Evolutionary conservation across 2,329 filamentous ascomycete genomes (phyloP).

Genomic region (Aaosphaeria pasadenensis): DNA sequence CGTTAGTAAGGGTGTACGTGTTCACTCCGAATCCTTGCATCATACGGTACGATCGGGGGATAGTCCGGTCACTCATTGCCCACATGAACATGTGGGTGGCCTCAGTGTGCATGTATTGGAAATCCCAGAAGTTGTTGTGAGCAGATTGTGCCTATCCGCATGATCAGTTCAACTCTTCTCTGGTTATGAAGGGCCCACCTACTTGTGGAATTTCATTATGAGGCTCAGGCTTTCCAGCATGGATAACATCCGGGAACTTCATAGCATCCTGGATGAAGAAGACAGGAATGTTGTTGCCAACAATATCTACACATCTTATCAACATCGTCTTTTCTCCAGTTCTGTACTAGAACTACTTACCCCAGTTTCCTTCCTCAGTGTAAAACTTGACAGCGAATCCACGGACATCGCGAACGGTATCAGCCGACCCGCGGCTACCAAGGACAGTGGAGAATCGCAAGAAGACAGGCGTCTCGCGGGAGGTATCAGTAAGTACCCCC

Average conservation of each 20-base stretch:
- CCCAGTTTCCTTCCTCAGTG: constrained; percentile 75
- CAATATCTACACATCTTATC: constrained; percentile 44
- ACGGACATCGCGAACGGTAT: constrained; percentile 79
- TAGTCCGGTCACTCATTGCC: constrained; percentile 71
- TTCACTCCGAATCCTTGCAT: constrained; percentile 87
- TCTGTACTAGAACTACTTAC: too few relatives aligned
- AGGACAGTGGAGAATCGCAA: constrained; percentile 76
- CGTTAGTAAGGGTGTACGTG: constrained; percentile 68
- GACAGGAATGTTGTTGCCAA: constrained; percentile 72
- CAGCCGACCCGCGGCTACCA: constrained; percentile 71
- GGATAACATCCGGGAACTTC: constrained; percentile 68
- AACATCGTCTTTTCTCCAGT: too few relatives aligned
- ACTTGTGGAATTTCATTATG: constrained; percentile 66
- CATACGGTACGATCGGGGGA: constrained; percentile 75
- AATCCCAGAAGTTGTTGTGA: constrained; percentile 79
- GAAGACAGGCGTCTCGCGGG: constrained; percentile 65
- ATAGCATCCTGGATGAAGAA: constrained; percentile 76
- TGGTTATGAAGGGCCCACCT: too few relatives aligned
- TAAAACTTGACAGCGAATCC: constrained; percentile 79
- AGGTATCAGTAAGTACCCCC: constrained; percentile 65
- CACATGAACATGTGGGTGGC: constrained; percentile 78
- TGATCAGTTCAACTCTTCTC: not conserved
- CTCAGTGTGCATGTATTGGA: constrained; percentile 62
- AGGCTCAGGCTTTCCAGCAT: constrained; percentile 65
- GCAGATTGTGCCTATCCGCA: constrained; percentile 55